Base-by-base conservation (phyloP, 345 rosid genomes). In the Eucalyptus tenuipes region DNA sequence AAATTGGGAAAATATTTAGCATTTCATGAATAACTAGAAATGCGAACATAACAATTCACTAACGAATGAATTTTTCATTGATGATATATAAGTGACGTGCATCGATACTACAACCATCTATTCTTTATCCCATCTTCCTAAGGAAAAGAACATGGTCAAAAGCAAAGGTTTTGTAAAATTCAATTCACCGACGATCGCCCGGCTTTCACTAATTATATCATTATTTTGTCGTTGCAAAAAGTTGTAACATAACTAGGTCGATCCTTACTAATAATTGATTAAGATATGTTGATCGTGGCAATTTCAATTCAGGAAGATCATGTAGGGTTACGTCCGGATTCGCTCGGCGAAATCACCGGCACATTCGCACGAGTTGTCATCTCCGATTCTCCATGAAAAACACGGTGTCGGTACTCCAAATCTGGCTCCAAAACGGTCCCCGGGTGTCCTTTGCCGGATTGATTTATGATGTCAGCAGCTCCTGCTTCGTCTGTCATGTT, bases 121-220 rank as follows among this genome's bases (percentile, higher is more conserved):
- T 24, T 68, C 13, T 37, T 2, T 9, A 33, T 9, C 6, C 24
- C 2, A 0, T 68, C 24, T 68, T 3, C 2, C 2, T 17, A 20
- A 17, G 20, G 42, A 31, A 27, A 59, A 1, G 2, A 31, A 33
- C 10, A 8, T 0, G 1, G 40, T 33, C 9, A 31, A 68, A 8
- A 8, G 12, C 13, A 4, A 16, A 68, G 13, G 1, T 68, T 20
- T 0, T 0, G 2, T 33, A 16, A 16, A 18, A 68, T 68, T 33
- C 0, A 10, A 17, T 4, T 3, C 4, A 16, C 0, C 0, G 7
- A 33, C 4, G 0, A 2, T 31, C 1, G 0, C 0, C 0, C 17
- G 6, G 0, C 25, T 7, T 33, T 5, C 1, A 0, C 10, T 33
- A 17, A 71, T 33, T 7, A 20, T 5, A 71, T 8, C 1, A 5